Evolutionary conservation across 2,329 filamentous ascomycete genomes (phyloP), one percentile per base, ranked within the genome.

Genomic region (Bisporella sp.): DNA sequence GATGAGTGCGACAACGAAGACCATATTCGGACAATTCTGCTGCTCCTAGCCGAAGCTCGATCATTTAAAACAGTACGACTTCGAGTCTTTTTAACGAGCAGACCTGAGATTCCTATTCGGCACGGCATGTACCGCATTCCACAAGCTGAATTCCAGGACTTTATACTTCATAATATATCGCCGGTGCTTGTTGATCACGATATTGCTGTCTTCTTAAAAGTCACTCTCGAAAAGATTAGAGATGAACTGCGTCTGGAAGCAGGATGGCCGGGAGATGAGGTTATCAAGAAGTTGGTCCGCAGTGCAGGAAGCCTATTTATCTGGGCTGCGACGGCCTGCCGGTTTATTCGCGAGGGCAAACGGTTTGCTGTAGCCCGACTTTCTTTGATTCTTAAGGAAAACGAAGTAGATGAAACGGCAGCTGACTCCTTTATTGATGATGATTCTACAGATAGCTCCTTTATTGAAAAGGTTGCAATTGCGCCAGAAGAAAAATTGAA

Each of bases 271-370:
- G 31, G 41, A 5, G 47, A 37, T 29, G 28, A 49, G 35, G 28
- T 6, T 28, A 11, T 49, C 9, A n/a, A 5, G 21, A 21, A 30
- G 5, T 35, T 45, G 3, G 13, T 5, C 28, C n/a, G 6, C 28
- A 7, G 30, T 11, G 41, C 32, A 5, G 13, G 40, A 12, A 21
- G 31, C n/a, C n/a, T 43, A 4, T 66, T 66, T 48, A 64, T 65
- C 31, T 63, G 55, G 53, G 64, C 63, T 2, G 47, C 56, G 33
- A 57, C 57, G 6, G 48, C 49, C 5, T 61, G 50, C 50, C 51
- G 56, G 8, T 61, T 13, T 21, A 42, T 42, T 21, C 41, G 13
- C 7, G 41, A 21, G 28, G 13, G 41, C 6, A 54, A 35, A 57
- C 7, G 9, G 21, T 42, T 8, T 21, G 41, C 41, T 8, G 41